Evolutionary conservation across 2,329 filamentous ascomycete species (phyloP).

Genomic region (Gnomoniopsis smithogilvyi): DNA sequence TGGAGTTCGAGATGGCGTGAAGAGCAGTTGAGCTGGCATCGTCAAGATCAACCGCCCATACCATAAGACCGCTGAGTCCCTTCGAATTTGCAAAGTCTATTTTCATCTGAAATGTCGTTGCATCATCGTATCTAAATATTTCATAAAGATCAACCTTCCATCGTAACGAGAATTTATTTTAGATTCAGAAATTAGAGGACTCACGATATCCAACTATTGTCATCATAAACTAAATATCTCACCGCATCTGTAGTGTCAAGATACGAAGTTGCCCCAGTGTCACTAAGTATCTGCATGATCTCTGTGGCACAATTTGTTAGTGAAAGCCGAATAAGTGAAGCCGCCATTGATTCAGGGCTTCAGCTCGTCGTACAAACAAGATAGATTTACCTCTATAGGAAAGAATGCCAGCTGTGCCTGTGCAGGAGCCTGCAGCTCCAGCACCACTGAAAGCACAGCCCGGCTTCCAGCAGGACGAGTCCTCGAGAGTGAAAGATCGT

Average conservation of each 20-base stretch:
- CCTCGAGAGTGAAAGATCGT: neutral
- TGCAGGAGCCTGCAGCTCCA: slow-evolving; percentile 32
- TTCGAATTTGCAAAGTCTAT: slow-evolving; percentile 16
- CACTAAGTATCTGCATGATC: slow-evolving; percentile 30
- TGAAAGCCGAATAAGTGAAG: no score
- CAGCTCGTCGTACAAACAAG: no score
- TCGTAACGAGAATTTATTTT: no score
- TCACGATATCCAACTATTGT: slow-evolving; percentile 20
- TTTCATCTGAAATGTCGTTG: slow-evolving; percentile 11
- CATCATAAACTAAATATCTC: slow-evolving; percentile 16
- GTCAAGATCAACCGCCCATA: slow-evolving; percentile 27
- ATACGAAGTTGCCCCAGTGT: slow-evolving; percentile 8
- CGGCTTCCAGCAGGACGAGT: slow-evolving; percentile 1
- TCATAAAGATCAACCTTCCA: no score
- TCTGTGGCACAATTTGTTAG: no score
- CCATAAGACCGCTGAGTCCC: slow-evolving; percentile 21
- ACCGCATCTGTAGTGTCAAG: slow-evolving; percentile 12
- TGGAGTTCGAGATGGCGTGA: neutral
- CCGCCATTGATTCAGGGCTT: no score
- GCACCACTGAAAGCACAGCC: neutral
- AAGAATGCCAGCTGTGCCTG: slow-evolving; percentile 34
- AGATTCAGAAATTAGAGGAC: no score
- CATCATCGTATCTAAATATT: no score
- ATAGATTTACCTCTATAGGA: slow-evolving; percentile 34
- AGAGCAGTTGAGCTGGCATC: no score